A percentile compares a stretch with the other conserved stretches of the same genome.
These are phyloP conservation scores for Strombidium stylifer DNA, from an alignment of 73 alveolate species.

Conservation along the genomic window DNA sequence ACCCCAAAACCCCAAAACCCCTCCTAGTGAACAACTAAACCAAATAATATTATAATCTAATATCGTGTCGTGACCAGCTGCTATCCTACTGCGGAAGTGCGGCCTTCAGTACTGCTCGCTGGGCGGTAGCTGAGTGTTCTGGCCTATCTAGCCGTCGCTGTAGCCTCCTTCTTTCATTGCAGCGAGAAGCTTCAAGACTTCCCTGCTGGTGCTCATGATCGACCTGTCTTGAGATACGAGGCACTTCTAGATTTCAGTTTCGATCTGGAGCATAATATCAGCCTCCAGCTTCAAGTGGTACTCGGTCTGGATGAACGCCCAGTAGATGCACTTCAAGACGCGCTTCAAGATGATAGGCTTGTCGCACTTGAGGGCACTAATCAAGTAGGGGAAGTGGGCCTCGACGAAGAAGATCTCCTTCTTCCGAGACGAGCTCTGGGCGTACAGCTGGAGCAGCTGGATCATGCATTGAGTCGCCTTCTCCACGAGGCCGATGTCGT, in stretches of 20 bases:
- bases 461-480: conserved; percentile 55
- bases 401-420: conserved; percentile 47
- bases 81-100: no score
- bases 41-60: no score
- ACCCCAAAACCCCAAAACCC: no score
- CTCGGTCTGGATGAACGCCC: conserved; percentile 58
- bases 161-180: no score
- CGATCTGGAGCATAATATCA: conserved; percentile 14
- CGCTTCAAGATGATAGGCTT: conserved; percentile 41
- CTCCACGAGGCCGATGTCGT: conserved; percentile 46
- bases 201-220: conserved; percentile 37
- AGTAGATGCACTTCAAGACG: conserved; percentile 49
- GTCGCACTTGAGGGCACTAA: conserved; percentile 42
- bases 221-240: conserved; percentile 37
- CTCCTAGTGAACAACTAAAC: no score
- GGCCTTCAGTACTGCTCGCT: no score
- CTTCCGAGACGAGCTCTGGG: conserved; percentile 15
- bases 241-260: conserved; percentile 4
- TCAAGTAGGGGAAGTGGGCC: conserved; percentile 26
- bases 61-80: no score
- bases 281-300: conserved; percentile 18
- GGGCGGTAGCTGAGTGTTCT: no score
- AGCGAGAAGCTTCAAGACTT: conserved; percentile 20
- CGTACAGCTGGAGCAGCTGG: conserved; percentile 55
- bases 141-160: no score